Evolutionary conservation across 2,329 filamentous ascomycete genomes (phyloP).

Genomic region (Fusarium agapanthi): DNA sequence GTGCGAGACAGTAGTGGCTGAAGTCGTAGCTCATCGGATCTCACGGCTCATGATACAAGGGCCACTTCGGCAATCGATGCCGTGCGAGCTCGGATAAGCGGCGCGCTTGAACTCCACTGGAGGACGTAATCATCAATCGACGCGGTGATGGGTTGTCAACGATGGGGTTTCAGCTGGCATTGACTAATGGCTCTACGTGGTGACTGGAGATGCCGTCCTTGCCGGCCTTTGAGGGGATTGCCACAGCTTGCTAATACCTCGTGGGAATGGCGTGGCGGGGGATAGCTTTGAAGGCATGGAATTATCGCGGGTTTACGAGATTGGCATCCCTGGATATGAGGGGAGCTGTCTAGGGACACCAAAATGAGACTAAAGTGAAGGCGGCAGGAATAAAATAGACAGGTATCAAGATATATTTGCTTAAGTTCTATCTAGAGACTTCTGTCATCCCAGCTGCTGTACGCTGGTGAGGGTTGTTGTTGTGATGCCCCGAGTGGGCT

Average conservation of each 20-base stretch:
- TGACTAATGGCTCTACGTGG: neutral
- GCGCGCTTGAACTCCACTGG: conserved; percentile 20
- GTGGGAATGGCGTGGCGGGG: neutral
- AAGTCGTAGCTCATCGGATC: conserved; percentile 16
- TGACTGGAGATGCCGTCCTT: conserved; percentile 6
- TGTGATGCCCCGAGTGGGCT: neutral
- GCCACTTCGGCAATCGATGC: conserved; percentile 23
- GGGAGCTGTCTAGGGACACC: neutral
- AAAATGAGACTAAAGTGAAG: neutral
- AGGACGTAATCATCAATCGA: neutral
- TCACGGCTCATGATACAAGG: conserved; percentile 26
- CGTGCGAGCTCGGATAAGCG: conserved; percentile 30
- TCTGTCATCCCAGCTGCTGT: neutral
- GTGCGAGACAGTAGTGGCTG: neutral
- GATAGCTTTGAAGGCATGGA: neutral
- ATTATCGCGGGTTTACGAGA: neutral
- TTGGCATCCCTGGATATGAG: neutral
- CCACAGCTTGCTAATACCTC: neutral
- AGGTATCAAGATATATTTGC: neutral
- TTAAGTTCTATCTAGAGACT: rapidly evolving
- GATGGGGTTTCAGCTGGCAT: neutral
- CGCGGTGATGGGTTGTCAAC: neutral
- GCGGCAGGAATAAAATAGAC: rapidly evolving
- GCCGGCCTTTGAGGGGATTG: neutral
- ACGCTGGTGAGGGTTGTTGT: neutral